Evolutionary conservation across 257 asterid species (phyloP), one percentile per base, ranked within the genome.

Genomic region (Solanum paucissectum): DNA sequence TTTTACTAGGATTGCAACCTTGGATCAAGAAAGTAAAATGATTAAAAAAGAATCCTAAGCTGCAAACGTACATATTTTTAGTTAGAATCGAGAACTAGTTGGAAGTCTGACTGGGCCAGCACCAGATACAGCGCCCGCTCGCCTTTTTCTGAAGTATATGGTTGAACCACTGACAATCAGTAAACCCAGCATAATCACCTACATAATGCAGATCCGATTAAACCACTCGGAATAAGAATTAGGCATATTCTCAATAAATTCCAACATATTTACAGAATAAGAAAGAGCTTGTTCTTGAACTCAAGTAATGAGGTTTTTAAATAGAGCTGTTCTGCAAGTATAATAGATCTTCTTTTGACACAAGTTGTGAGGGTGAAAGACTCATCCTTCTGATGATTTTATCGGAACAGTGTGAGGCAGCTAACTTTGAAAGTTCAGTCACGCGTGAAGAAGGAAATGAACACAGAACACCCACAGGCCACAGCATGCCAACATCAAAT

Each of bases 151-250:
- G 90, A 89, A 90, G 93, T 91, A 95, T 76, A 97, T 93, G 82
- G 95, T 92, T 1, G 98, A 94, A 88, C 99, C 98, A 84, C 99
- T 95, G 84, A 94, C 72, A 62, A 95, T 62, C 89, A 95, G 93
- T 93, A 94, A 91, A 55, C 91, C 95, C 88, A 94, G 4, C 93
- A 95, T 95, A 81, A 95, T 87, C 79, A 89, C 94, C 99, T 97
- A 90, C 87, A 90, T 2, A 32, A 55, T 74, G 64, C 29, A 62
- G 76, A 33, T 73, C 52, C 32, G 4, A 46, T 44, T 25, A 44
- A 79, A 44, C 8, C 10, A 29, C 2, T 46, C 40, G 20, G 10
- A 46, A 29, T 46, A 81, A 81, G 40, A 81, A 81, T 27, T 20
- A 81, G 40, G 32, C 18, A 14, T 27, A 27, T 44, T 77, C 2